phyloP scores from a whole-genome alignment of 768 basidiomycete species.

The Grammothele lineata region DNA sequence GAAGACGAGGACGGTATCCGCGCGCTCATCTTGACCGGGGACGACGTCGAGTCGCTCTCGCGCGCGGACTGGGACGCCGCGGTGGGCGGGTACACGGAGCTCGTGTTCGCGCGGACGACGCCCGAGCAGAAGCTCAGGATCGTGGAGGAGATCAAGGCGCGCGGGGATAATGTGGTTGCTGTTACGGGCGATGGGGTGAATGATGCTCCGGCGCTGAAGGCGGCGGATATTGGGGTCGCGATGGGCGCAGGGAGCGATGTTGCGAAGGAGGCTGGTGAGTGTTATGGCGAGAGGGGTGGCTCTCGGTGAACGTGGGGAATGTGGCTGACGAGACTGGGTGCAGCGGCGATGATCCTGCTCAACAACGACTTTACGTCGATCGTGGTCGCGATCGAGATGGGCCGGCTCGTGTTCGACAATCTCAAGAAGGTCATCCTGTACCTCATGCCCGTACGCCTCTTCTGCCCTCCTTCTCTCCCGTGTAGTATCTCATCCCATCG shows the following conservation, averaged over 20 bases:
- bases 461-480: too few relatives aligned
- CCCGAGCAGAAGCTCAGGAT: slow-evolving; percentile 65
- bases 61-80: slow-evolving; percentile 37
- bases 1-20: slow-evolving; percentile 33
- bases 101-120: slow-evolving; percentile 61
- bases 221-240: slow-evolving; percentile 59
- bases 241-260: slow-evolving; percentile 53
- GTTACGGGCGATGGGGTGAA: slow-evolving; percentile 69
- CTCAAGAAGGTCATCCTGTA: slow-evolving; percentile 54
- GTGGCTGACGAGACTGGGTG: neutral
- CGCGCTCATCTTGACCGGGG: slow-evolving; percentile 41
- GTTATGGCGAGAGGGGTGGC: too few relatives aligned
- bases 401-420: slow-evolving; percentile 62
- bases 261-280: slow-evolving; percentile 49
- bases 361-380: slow-evolving; percentile 66
- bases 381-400: slow-evolving; percentile 59
- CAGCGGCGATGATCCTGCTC: slow-evolving; percentile 61
- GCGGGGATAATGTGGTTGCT: slow-evolving; percentile 51
- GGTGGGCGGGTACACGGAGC: slow-evolving; percentile 37
- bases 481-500: too few relatives aligned
- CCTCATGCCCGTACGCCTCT: slow-evolving; percentile 50
- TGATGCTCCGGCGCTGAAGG: slow-evolving; percentile 54
- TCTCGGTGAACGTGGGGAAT: too few relatives aligned
- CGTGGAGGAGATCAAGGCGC: slow-evolving; percentile 51
- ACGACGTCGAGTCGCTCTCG: slow-evolving; percentile 35